Evolutionary conservation across 2,329 filamentous ascomycete genomes (phyloP).

Genomic region (Alternaria brassicicola): DNA sequence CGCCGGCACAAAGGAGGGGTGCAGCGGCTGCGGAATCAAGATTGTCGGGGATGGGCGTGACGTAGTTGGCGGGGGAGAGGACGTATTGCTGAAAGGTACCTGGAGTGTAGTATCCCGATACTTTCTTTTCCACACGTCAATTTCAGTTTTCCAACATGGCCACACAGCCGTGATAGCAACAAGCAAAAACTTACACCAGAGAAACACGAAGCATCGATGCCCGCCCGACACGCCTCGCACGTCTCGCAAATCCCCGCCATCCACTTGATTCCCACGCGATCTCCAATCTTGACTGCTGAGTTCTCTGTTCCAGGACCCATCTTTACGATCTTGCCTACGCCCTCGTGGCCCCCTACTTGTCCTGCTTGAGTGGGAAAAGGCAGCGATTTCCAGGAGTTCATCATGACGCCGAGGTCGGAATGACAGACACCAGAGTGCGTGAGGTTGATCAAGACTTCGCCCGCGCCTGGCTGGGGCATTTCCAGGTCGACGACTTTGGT

Average conservation of each 20-base stretch:
- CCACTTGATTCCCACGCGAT: slow-evolving; percentile 75
- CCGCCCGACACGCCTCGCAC: slow-evolving; percentile 48
- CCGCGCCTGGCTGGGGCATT: slow-evolving; percentile 67
- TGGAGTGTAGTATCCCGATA: slow-evolving; percentile 71
- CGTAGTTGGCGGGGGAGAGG: slow-evolving; percentile 68
- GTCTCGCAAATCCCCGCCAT: slow-evolving; percentile 61
- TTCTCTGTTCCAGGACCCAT: slow-evolving; percentile 65
- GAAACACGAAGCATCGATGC: slow-evolving; percentile 51
- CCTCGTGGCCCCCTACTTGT: slow-evolving; percentile 73
- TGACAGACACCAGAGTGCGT: slow-evolving; percentile 71
- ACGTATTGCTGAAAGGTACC: slow-evolving; percentile 77
- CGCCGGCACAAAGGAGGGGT: slow-evolving; percentile 69
- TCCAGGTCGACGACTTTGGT: slow-evolving; percentile 69
- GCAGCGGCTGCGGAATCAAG: slow-evolving; percentile 66
- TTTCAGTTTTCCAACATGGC: neutral
- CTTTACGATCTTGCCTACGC: slow-evolving; percentile 69
- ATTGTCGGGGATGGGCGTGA: slow-evolving; percentile 70
- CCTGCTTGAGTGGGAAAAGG: slow-evolving; percentile 64
- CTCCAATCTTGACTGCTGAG: slow-evolving; percentile 66
- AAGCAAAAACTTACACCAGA: slow-evolving; percentile 35
- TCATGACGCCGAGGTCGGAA: slow-evolving; percentile 62
- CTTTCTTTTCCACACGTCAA: slow-evolving; percentile 34
- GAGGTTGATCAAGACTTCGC: slow-evolving; percentile 67
- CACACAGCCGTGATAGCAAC: neutral
- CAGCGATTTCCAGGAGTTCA: slow-evolving; percentile 60